Base-by-base conservation (phyloP, 306 rosid species). In the Corylus americana region DNA sequence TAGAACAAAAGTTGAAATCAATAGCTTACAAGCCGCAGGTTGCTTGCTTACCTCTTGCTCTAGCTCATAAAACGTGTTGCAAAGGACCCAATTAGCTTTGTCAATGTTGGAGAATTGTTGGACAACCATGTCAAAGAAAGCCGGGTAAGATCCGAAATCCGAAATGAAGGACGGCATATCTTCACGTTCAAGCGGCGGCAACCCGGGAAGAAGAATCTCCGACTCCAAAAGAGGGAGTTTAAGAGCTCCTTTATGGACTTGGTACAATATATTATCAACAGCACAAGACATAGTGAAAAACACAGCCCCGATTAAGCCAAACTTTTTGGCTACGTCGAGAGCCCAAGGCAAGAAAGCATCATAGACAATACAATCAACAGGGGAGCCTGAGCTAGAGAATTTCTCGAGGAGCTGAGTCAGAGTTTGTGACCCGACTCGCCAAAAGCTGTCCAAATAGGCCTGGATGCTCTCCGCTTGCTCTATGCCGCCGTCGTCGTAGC, bases 401-500 rank as follows among this genome's bases (percentile, higher is more conserved):
- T 80, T 86, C 11, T 11, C 14, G 1, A 92, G 85, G 50, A 92
- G 90, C 17, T 90, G 79, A 8, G 81, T 67, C 47, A 92, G 66
- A 53, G 78, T 73, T 13, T 74, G 70, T 4, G 91, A 76, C 3
- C 97, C 97, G 4, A 4, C 71, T 27, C 80, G 84, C 22, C 73
- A 92, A 53, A 13, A 48, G 51, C 44, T 71, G 61, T 80, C 47
- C 2, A 92, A 44, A 67, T 90, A 90, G 71, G 79, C 86, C 25
- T 70, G 48, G 58, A 86, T 76, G 69, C 58, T 72, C 1, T 48
- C 77, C 8, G 83, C 87, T 31, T 67, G 79, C 37, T 70, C n/a
- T 49, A 87, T 90, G 17, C 94, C 97, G 47, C 80, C 94, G 1
- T 84, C 59, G 42, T 92, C 94, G 71, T 31, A 92, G 8, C 97